Conservation (phyloP, 1,139 yeast genomes). For the Candida labiduridarum region DNA sequence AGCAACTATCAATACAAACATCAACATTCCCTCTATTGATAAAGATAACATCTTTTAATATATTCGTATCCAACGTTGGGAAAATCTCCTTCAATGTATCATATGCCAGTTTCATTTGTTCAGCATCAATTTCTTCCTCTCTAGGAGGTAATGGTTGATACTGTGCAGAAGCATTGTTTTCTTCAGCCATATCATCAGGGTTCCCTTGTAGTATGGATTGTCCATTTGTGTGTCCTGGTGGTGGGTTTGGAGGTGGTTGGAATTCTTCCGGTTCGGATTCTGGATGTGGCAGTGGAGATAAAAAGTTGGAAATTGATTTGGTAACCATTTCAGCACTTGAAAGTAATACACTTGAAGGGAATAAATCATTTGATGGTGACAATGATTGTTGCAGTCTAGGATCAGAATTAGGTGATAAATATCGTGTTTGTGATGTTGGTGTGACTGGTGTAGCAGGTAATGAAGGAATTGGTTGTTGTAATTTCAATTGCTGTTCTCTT, state of each 20-base stretch:
- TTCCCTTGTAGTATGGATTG: slow-evolving; percentile 6
- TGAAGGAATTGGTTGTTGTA: slow-evolving; percentile 14
- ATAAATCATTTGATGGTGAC: slow-evolving; percentile 24
- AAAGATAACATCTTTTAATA: slow-evolving; percentile 69
- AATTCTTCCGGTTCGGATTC: slow-evolving; percentile 6
- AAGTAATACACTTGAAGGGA: slow-evolving; percentile 53
- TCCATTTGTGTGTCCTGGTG: slow-evolving; percentile 6
- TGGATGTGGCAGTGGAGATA: slow-evolving; percentile 44
- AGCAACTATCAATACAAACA: slow-evolving; percentile 69
- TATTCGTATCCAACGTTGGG: slow-evolving; percentile 68
- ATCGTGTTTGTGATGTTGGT: slow-evolving; percentile 20
- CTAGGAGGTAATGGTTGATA: slow-evolving; percentile 16
- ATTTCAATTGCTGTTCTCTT: slow-evolving; percentile 18
- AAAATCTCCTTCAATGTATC: slow-evolving; percentile 68
- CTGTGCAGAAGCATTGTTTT: slow-evolving; percentile 3
- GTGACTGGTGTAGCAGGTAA: slow-evolving; percentile 26
- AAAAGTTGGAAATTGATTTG: slow-evolving; percentile 47
- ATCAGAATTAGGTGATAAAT: slow-evolving; percentile 1
- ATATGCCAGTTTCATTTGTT: slow-evolving; percentile 27
- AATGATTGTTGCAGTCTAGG: slow-evolving; percentile 2
- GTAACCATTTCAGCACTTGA: slow-evolving; percentile 58
- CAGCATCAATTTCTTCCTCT: slow-evolving; percentile 15
- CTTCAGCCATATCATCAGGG: background rate
- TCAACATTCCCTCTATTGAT: slow-evolving; percentile 74
- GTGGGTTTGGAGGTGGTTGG: slow-evolving; percentile 6